phyloP scores from a whole-genome alignment of 1,284 basidiomycete genomes.

The Microstroma glucosiphilum region DNA sequence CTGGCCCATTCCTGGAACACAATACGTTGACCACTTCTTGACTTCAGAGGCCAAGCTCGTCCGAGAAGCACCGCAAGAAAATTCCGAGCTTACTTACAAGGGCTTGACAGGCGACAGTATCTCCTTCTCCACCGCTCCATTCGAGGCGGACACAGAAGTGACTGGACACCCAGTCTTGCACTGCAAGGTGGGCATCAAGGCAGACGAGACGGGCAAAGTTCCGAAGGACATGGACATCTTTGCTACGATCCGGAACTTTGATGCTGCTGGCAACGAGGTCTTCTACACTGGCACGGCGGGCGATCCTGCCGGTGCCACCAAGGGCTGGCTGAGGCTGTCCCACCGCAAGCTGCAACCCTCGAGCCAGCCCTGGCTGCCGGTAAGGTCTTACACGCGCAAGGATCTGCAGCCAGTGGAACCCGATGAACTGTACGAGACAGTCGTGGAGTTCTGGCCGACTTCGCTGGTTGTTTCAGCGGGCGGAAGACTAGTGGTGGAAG shows the following conservation, averaged over 20 bases:
- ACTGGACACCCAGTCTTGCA: constrained; percentile 45
- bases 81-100: constrained; percentile 11
- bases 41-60: no score
- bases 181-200: constrained; percentile 28
- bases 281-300: constrained; percentile 50
- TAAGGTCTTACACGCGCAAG: no score
- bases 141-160: constrained; percentile 45
- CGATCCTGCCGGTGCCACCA: constrained; percentile 44
- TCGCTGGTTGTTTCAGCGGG: no score
- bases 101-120: constrained; percentile 21
- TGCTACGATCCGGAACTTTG: constrained; percentile 47
- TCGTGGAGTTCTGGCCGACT: no score
- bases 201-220: constrained; percentile 21
- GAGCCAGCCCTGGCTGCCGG: no score
- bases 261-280: constrained; percentile 44
- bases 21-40: no score
- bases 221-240: constrained; percentile 50
- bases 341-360: constrained; percentile 20
- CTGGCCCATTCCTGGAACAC: no score
- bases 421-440: no score
- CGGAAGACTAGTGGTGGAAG: no score
- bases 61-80: no score
- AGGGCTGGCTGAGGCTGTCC: constrained; percentile 49
- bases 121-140: constrained; percentile 23
- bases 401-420: no score